Base-by-base conservation (phyloP, 805 yeast species). In the Yamadazyma nakazawae region DNA sequence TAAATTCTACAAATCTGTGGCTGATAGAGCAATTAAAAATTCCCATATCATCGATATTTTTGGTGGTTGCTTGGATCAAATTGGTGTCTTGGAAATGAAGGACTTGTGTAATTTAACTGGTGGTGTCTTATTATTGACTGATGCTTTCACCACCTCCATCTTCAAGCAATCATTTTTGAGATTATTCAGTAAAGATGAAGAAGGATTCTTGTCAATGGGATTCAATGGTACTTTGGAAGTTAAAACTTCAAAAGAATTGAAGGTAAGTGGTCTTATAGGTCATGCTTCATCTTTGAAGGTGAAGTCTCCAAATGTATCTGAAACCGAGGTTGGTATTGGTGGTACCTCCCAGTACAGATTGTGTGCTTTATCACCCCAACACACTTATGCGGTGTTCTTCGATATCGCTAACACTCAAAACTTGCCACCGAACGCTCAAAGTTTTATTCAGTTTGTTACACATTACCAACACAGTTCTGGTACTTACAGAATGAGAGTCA, bases 291-390 rank as follows among this genome's bases (percentile, higher is more conserved):
- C 82, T 1, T 59, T 83, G 40, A 78, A 78, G 59, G 80, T 81
- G 49, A 82, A 87, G 53, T 78, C 84, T 36, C 67, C 78, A 34
- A 86, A 85, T 60, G 90, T 94, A 32, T 86, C 96, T 31, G 99
- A 94, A 63, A 79, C 92, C 48, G 96, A 90, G 66, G 80, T 92
- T 50, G 99, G 99, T 53, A 78, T 89, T 55, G 99, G 99, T 53
- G 92, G 94, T 51, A 85, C 97, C 13, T 83, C 87, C 47, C 82
- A 85, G 52, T 94, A 96, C 90, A 82, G 81, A 58, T 79, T 94
- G 77, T 80, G 84, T 43, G 71, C 75, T 31, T 67, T 79, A 2
- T 67, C 75, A 39, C 77, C 82, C 4, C 84, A 79, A 54, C 80
- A 83, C 2, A 68, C 87, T 0, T 83, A 80, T 61, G 81, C 79